Evolutionary conservation across 2,329 filamentous ascomycete species (phyloP).

Genomic region (Penicillium sumatraense): DNA sequence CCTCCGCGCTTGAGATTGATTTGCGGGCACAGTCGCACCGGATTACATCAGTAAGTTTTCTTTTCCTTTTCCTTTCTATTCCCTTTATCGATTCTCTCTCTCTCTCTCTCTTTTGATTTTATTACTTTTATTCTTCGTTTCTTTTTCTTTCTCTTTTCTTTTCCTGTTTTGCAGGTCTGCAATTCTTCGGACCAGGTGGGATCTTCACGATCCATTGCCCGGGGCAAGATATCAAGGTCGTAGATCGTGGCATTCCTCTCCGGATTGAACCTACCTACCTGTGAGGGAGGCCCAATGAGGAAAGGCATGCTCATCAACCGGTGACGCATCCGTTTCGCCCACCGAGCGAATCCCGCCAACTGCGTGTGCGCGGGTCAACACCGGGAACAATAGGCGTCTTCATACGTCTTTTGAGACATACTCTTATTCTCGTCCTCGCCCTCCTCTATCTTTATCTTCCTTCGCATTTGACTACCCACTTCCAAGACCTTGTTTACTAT

Average conservation of each 20-base stretch:
- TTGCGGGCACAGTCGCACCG: slow-evolving; percentile 22
- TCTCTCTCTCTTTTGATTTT: neutral
- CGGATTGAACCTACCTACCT: slow-evolving; percentile 3
- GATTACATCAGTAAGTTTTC: slow-evolving; percentile 29
- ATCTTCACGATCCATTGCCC: slow-evolving; percentile 15
- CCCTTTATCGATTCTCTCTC: neutral
- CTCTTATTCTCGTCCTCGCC: slow-evolving; percentile 10
- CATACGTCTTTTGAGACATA: slow-evolving; percentile 11
- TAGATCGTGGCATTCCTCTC: slow-evolving; percentile 8
- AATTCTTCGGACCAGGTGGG: slow-evolving; percentile 7
- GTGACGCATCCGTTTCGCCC: slow-evolving; percentile 22
- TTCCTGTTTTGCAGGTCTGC: slow-evolving; percentile 14
- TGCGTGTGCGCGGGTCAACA: slow-evolving; percentile 10
- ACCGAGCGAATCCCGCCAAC: slow-evolving; percentile 13
- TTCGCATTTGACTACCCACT: slow-evolving; percentile 4
- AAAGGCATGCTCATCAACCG: slow-evolving; percentile 19
- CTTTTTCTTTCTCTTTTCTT: slow-evolving; percentile 11
- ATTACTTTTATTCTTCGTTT: neutral
- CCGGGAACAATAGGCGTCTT: slow-evolving; percentile 5
- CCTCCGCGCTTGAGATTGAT: slow-evolving; percentile 4
- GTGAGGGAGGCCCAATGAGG: slow-evolving; percentile 17
- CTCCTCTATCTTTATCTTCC: neutral
- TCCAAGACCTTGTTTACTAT: neutral
- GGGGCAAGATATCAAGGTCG: slow-evolving; percentile 8
- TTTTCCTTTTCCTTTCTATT: slow-evolving; percentile 18